Evolutionary conservation across 1,139 yeast species (phyloP).

Genomic region (Zhuliangozyma blackwelliae): DNA sequence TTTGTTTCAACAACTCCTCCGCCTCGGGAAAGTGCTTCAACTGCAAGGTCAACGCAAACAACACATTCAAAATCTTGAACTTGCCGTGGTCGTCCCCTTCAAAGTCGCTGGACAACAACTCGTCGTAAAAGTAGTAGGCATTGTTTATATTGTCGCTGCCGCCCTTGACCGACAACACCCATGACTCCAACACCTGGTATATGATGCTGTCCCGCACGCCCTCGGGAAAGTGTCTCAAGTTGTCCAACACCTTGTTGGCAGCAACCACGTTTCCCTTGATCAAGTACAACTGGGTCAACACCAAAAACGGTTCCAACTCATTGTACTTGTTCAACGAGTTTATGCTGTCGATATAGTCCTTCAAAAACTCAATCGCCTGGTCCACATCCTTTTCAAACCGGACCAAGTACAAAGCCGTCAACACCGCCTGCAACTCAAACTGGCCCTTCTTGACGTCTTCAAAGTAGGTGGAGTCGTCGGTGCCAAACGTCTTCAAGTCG

Average conservation of each 20-base stretch:
- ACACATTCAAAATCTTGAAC: slow-evolving; percentile 30
- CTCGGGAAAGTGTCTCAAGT: slow-evolving; percentile 37
- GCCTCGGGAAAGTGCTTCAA: slow-evolving; percentile 46
- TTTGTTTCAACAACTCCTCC: slow-evolving; percentile 45
- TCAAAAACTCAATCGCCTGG: slow-evolving; percentile 34
- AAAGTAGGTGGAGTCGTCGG: slow-evolving; percentile 33
- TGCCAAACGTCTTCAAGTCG: slow-evolving; percentile 41
- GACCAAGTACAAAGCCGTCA: slow-evolving; percentile 41
- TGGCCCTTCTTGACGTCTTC: slow-evolving; percentile 33
- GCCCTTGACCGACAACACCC: slow-evolving; percentile 54
- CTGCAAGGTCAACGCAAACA: slow-evolving; percentile 42
- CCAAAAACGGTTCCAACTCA: slow-evolving; percentile 44
- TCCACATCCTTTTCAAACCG: slow-evolving; percentile 36
- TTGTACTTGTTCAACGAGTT: slow-evolving; percentile 14
- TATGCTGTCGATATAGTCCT: slow-evolving; percentile 19
- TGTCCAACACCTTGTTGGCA: slow-evolving; percentile 33
- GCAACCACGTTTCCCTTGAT: slow-evolving; percentile 34
- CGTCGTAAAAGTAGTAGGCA: slow-evolving; percentile 71
- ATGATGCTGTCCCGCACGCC: slow-evolving; percentile 61
- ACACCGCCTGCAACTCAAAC: slow-evolving; percentile 40
- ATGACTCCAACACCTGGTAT: slow-evolving; percentile 65
- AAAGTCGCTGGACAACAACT: slow-evolving; percentile 49
- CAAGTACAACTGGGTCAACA: slow-evolving; percentile 41
- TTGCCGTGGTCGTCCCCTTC: slow-evolving; percentile 39
- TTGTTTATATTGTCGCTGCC: slow-evolving; percentile 56